Evolutionary conservation across 164 flowering plant species (phyloP).

Genomic region (Nelumbo lutea): DNA sequence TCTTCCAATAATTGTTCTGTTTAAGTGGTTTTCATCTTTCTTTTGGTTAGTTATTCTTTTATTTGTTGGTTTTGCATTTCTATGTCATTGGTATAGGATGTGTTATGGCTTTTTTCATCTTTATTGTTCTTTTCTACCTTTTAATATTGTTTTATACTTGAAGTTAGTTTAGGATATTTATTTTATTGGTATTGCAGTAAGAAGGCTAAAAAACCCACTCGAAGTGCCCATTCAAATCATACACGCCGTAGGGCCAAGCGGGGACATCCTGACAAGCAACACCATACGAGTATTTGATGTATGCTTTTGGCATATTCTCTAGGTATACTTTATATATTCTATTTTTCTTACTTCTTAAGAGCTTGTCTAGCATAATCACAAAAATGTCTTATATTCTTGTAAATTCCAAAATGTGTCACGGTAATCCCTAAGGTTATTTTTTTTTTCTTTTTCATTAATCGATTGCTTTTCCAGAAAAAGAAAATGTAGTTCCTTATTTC

Average conservation of each 20-base stretch:
- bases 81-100: too few species aligned
- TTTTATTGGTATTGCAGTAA: conserved; percentile 31
- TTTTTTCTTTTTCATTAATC: too few species aligned
- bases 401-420: too few species aligned
- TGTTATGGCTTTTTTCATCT: too few species aligned
- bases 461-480: too few species aligned
- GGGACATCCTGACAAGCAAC: conserved; percentile 27
- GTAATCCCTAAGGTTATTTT: too few species aligned
- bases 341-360: not conserved
- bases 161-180: not conserved
- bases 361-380: too few species aligned
- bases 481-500: too few species aligned
- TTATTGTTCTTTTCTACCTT: not conserved
- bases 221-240: conserved; percentile 33
- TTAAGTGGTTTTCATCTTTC: conserved; percentile 29
- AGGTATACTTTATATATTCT: conserved; percentile 8
- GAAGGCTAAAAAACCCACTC: conserved; percentile 32
- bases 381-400: too few species aligned
- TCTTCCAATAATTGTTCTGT: conserved; percentile 47
- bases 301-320: not conserved
- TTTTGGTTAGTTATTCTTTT: conserved; percentile 42
- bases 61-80: not conserved
- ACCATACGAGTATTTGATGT: not conserved
- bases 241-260: conserved; percentile 54
- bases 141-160: not conserved